Conservation (phyloP, 2,329 filamentous ascomycete species). For the Ustulina deusta region DNA sequence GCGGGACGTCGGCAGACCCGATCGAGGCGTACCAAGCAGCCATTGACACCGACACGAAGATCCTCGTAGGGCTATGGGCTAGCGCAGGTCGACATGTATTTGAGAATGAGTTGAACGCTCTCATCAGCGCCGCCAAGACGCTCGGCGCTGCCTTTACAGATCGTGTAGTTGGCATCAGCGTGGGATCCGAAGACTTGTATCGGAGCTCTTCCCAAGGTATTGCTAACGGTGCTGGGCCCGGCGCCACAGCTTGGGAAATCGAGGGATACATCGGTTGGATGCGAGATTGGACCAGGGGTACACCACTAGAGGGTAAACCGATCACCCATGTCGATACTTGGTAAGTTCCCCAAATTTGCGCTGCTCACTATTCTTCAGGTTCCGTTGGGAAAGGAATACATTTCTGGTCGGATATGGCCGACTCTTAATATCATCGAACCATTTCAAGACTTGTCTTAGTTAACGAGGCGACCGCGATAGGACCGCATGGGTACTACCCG, state of each 20-base stretch:
- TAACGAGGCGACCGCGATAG: conserved; percentile 33
- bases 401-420: neutral
- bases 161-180: conserved; percentile 47
- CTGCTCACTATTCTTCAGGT: neutral
- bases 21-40: conserved; percentile 49
- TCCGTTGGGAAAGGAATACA: neutral
- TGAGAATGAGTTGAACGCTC: conserved; percentile 48
- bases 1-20: conserved; percentile 48
- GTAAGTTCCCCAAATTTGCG: conserved; percentile 33
- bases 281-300: conserved; percentile 47
- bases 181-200: conserved; percentile 51
- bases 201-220: conserved; percentile 46
- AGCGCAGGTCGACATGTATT: conserved; percentile 45
- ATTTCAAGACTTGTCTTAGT: conserved; percentile 20
- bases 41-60: conserved; percentile 47
- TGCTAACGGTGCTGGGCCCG: conserved; percentile 45
- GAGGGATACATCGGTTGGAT: conserved; percentile 48
- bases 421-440: neutral
- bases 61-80: conserved; percentile 49
- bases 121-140: conserved; percentile 40
- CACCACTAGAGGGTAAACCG: conserved; percentile 45
- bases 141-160: conserved; percentile 46
- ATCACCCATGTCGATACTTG: conserved; percentile 51
- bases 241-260: conserved; percentile 46
- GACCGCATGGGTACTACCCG: conserved; percentile 49